These are phyloP conservation scores for Trichoderma sp. DNA, from an alignment of 2,329 filamentous ascomycete species.

Conservation along the genomic window DNA sequence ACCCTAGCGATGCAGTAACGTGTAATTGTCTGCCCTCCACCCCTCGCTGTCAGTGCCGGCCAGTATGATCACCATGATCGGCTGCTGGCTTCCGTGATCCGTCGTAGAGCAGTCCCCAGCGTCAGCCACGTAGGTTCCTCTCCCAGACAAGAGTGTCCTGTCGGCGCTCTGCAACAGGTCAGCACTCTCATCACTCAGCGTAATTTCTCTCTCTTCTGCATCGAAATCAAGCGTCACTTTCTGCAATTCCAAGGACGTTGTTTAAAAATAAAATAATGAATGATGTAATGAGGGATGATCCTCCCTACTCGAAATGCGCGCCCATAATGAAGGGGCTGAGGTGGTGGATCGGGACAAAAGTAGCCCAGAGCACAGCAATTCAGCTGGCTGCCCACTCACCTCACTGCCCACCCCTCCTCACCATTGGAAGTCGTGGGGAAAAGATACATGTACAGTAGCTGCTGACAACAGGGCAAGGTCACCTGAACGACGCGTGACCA, in stretches of 20 bases:
- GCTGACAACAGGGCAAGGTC: neutral
- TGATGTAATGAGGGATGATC: neutral
- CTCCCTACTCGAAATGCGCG: neutral
- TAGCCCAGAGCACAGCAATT: neutral
- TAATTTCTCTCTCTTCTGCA: neutral
- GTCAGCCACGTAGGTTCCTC: neutral
- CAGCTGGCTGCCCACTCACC: neutral
- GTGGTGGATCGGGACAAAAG: neutral
- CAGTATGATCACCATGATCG: constrained; percentile 20
- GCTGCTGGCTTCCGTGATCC: constrained; percentile 23
- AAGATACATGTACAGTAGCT: neutral
- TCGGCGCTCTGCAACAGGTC: neutral
- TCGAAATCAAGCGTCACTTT: neutral
- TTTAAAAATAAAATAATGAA: neutral
- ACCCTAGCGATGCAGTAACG: neutral
- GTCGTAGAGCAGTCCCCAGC: neutral
- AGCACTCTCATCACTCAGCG: neutral
- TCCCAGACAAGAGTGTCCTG: neutral
- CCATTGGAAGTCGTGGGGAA: neutral
- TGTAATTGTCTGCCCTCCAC: neutral
- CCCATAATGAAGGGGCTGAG: neutral
- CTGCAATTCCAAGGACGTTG: neutral
- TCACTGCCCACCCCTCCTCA: neutral
- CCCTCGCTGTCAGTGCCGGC: constrained; percentile 15
- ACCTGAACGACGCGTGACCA: constrained; percentile 5